Evolutionary conservation across 176 grass and related monocot genomes (phyloP), one percentile per base, ranked within the genome.

Genomic region (Carex pumila): DNA sequence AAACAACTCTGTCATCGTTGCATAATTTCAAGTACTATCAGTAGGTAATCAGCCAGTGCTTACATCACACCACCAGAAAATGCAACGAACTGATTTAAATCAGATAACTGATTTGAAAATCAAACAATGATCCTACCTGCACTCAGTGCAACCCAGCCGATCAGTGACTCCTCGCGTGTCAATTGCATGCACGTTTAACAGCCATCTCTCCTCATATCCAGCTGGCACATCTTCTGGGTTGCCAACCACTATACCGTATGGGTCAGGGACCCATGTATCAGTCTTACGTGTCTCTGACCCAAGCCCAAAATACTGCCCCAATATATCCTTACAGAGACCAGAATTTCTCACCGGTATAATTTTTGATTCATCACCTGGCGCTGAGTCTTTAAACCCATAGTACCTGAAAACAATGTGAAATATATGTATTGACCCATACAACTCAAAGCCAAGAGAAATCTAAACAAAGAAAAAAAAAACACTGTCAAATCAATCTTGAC

Each of bases 251-350:
- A 98, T 93, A 25, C 91, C 95, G 2, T 94, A 98, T 7, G 95
- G 95, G 50, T 93, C 92, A 29, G 95, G 95, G 18, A 98, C 82
- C 95, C 92, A 98, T 10, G 89, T 94, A 1, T 88, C 82, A 0
- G 95, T 98, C 50, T 81, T 90, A 21, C 95, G 95, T 12, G 95
- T 94, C 86, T 98, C 95, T 1, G 92, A 98, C 13, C 95, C 95
- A 0, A 98, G 90, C 1, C 95, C 95, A 2, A 81, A 98, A 85
- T 98, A 94, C 73, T 94, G 92, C 0, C 67, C 43, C 79, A 94
- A 62, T 5, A 78, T 78, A 15, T 54, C 12, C 12, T 34, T 71
- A 83, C 95, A 98, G 60, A 98, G 83, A 37, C 95, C 95, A 17
- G 89, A 84, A 77, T 98, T 97, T 30, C 78, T 18, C 0, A 29